A percentile compares a stretch with the other conserved stretches of the same genome.
These are phyloP conservation scores for Echeveria elegans DNA, from an alignment of 164 flowering plant genomes.

Conservation along the genomic window DNA sequence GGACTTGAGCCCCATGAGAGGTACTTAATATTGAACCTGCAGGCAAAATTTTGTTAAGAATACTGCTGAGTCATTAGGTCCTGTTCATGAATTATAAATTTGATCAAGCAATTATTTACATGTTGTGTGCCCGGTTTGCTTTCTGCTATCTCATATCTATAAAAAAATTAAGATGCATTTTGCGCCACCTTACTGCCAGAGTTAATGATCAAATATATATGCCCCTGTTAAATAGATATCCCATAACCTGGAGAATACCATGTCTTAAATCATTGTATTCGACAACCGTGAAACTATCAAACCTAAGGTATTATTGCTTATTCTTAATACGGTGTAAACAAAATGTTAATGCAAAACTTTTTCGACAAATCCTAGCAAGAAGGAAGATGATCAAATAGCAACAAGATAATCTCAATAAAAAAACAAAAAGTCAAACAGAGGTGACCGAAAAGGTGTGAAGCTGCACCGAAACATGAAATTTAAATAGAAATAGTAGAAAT, in stretches of 20 bases:
- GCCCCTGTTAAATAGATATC: background rate
- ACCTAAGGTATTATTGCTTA: background rate
- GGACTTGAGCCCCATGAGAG: constrained; percentile 34
- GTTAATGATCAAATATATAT: no score
- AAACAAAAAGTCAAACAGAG: background rate
- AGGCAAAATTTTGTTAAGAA: constrained; percentile 11
- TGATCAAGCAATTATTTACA: no score
- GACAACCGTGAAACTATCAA: background rate
- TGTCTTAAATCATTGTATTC: no score
- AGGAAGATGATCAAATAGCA: background rate
- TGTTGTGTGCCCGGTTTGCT: no score
- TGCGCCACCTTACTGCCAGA: background rate
- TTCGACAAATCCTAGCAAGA: background rate
- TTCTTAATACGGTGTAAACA: background rate
- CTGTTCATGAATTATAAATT: background rate
- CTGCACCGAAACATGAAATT: background rate
- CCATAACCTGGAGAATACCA: background rate
- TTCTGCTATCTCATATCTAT: no score
- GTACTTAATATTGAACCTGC: constrained; percentile 8
- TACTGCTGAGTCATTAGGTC: background rate
- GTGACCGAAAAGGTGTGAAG: constrained; percentile 14
- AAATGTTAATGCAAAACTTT: no score
- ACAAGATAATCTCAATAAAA: background rate
- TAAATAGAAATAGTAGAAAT: background rate
- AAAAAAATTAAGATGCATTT: no score